Base-by-base conservation (phyloP, 306 rosid genomes). In the Cicer yamashitae region DNA sequence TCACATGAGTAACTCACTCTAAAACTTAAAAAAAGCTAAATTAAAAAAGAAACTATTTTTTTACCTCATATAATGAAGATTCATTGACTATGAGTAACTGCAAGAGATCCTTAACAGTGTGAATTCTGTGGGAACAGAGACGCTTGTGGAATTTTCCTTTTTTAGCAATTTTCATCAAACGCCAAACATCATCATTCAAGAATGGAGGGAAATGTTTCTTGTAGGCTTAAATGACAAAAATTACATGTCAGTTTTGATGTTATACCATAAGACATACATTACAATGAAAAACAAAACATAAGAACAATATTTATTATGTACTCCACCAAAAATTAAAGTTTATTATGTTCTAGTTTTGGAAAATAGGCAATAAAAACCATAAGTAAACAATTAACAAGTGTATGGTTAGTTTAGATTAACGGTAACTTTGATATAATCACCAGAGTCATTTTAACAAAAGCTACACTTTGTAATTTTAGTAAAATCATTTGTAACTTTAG, bases 171-270 rank as follows among this genome's bases (percentile, higher is more conserved):
- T n/a, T 81, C 80, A 58, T 74, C 86, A 92, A 82, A 45, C 96
- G 91, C 91, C 90, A 92, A 18, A 87, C 3, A 17, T 86, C 84
- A 43, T 91, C 97, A 0, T 68, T 18, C 84, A 85, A 81, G 12
- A 1, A 30, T 37, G 97, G 96, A 61, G 91, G 93, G 73, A 70
- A 13, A 71, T 85, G 90, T 22, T 92, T 92, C 86, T 62, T 73
- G 71, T 87, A 81, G 37, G 37, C 97, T 92, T 83, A 37, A 84
- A 70, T 5, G 67, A 81, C 45, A 34, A 76, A 76, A 75, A 72
- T 30, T 10, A 6, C 45, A 8, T 30, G 77, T 66, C 66, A 82
- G 70, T 70, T 70, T 59, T 74, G 62, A n/a, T 50, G 59, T 47
- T 66, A 18, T 46, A n/a, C 7, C 43, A 45, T 53, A 18, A 44